Evolutionary conservation across 371 early-diverging fungal species (phyloP), one percentile per base, ranked within the genome.

Genomic region (Mortierella sp.): DNA sequence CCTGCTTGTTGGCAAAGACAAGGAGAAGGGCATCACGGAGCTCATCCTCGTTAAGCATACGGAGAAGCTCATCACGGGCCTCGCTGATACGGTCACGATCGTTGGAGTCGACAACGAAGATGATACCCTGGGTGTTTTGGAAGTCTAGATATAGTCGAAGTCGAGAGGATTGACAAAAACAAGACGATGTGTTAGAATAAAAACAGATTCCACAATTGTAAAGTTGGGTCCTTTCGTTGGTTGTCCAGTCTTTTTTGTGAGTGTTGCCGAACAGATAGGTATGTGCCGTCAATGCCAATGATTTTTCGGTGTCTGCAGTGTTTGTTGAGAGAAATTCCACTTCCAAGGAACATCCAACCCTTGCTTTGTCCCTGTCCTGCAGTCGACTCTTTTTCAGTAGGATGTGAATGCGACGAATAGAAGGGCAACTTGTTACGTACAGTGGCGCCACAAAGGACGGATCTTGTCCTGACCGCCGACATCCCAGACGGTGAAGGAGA

Each of bases 401-500:
- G 22, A 58, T 58, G 22, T 22, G 5, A n/a, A 14, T 61, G 53
- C 55, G 41, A 34, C 44, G 39, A 16, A 41, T 6, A 14, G 26
- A 41, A 61, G 63, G 43, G 61, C 19, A 58, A 3, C 37, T 16
- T 58, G 37, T 74, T 76, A 86, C 88, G 68, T 86, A 89, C 87
- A 96, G 87, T 96, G 96, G 71, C 96, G 90, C 96, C 96, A 96
- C 88, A 95, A 88, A 47, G 96, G 95, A 80, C 99, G 93, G 81
- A 99, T 99, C 88, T 96, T 97, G 84, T 96, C 96, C 89, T 97
- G 97, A 79, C 98, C 99, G 69, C 99, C 99, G 75, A 99, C 93
- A 91, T 99, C 99, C 98, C 97, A 98, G 75, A 98, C 97, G 81
- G 96, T 97, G 87, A 98, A 98, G 81, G 92, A 95, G 87, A 98